These are phyloP conservation scores for Phytophthora ohioensis DNA, from an alignment of 352 stramenopile genomes.

Conservation along the genomic window DNA sequence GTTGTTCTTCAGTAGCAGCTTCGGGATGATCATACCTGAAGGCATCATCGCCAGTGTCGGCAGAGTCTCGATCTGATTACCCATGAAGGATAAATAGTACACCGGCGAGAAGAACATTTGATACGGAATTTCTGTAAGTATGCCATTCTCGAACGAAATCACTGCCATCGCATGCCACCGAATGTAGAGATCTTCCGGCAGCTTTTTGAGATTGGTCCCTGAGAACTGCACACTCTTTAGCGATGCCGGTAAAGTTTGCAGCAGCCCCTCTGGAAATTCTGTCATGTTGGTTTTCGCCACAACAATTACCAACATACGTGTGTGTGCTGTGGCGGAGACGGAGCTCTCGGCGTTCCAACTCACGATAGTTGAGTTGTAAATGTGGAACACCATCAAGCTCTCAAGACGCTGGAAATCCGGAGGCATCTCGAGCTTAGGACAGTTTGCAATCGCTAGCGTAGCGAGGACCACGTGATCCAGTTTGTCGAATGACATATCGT, in stretches of 20 bases:
- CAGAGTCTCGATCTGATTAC: constrained; percentile 23
- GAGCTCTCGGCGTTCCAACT: constrained; percentile 22
- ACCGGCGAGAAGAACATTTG: constrained; percentile 28
- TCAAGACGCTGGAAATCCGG: constrained; percentile 11
- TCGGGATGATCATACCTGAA: constrained; percentile 29
- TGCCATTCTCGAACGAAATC: constrained; percentile 28
- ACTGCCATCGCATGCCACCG: constrained; percentile 16
- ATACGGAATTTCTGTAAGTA: constrained; percentile 29
- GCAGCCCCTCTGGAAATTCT: constrained; percentile 18
- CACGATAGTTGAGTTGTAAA: constrained; percentile 35
- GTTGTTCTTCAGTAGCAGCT: constrained; percentile 25
- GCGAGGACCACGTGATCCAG: constrained; percentile 14
- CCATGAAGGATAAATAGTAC: constrained; percentile 21
- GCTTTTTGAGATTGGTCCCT: constrained; percentile 19
- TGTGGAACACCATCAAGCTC: constrained; percentile 17
- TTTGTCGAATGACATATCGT: constrained; percentile 23
- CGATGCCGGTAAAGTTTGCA: constrained; percentile 20
- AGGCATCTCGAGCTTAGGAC: constrained; percentile 19
- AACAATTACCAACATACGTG: constrained; percentile 16
- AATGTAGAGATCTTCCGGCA: constrained; percentile 23
- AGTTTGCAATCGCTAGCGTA: constrained; percentile 25
- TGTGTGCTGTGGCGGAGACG: constrained; percentile 20
- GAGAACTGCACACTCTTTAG: constrained; percentile 32
- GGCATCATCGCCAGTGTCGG: constrained; percentile 32
- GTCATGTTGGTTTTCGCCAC: constrained; percentile 21